phyloP scores from a whole-genome alignment of 768 basidiomycete species.

The Peribolospora baueri region DNA sequence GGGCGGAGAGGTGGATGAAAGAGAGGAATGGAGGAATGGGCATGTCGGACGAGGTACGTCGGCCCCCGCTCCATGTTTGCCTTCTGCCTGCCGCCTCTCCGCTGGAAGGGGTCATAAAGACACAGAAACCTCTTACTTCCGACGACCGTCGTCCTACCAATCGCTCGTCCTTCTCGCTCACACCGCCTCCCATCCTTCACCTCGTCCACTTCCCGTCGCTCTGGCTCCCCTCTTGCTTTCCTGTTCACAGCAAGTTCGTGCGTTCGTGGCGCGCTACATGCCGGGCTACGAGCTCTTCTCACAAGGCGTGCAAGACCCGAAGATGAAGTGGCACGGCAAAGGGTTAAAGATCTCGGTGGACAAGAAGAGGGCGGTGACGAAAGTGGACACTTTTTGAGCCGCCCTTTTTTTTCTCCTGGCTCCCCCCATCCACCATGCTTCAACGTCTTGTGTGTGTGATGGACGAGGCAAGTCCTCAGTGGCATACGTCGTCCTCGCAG shows the following conservation, averaged over 20 bases:
- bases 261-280: constrained; percentile 74
- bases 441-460: no score
- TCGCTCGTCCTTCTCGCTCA: not conserved
- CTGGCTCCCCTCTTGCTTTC: not conserved
- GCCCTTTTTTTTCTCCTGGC: no score
- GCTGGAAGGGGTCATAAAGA: not conserved
- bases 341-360: constrained; percentile 35
- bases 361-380: constrained; percentile 28
- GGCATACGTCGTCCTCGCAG: no score
- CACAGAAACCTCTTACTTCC: no score
- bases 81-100: not conserved
- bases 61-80: constrained; percentile 4
- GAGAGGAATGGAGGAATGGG: constrained; percentile 55
- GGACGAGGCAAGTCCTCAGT: no score
- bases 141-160: no score
- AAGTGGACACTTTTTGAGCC: constrained; percentile 24
- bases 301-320: constrained; percentile 25
- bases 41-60: constrained; percentile 48
- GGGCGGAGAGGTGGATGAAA: constrained; percentile 60
- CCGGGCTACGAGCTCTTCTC: constrained; percentile 78
- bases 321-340: constrained; percentile 25
- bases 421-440: no score
- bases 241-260: constrained; percentile 19
- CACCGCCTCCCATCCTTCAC: not conserved
- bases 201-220: not conserved